Evolutionary conservation across 1,139 yeast species (phyloP).

Genomic region (Yamadazyma dendronema): DNA sequence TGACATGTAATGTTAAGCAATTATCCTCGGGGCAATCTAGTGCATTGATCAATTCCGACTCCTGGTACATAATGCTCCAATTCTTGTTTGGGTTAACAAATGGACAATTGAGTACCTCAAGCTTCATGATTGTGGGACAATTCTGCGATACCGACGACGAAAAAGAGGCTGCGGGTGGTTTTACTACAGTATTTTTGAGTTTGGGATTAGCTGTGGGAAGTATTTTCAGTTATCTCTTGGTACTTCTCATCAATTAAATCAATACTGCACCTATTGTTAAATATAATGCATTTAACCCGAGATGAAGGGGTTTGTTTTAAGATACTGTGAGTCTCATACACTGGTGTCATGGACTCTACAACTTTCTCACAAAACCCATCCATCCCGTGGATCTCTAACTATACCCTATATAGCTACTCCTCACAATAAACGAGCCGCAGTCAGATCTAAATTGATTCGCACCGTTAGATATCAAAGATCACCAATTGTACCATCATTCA

Average conservation of each 20-base stretch:
- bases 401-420: too few species aligned
- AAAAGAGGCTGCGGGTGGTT: slow-evolving; percentile 92
- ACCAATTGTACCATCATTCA: too few species aligned
- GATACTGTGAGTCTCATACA: too few species aligned
- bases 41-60: slow-evolving; percentile 55
- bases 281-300: neutral
- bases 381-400: too few species aligned
- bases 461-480: neutral
- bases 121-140: slow-evolving; percentile 77
- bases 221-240: slow-evolving; percentile 66
- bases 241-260: slow-evolving; percentile 27
- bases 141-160: slow-evolving; percentile 59
- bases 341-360: too few species aligned
- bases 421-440: too few species aligned
- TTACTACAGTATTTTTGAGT: slow-evolving; percentile 74
- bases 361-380: too few species aligned
- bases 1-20: slow-evolving; percentile 63
- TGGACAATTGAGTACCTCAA: slow-evolving; percentile 80
- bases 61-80: slow-evolving; percentile 67
- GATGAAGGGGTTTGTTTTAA: too few species aligned
- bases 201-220: slow-evolving; percentile 78
- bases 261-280: neutral
- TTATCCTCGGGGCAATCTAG: slow-evolving; percentile 31
- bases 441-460: neutral
- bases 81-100: slow-evolving; percentile 80